Percentiles rank a stretch among this genome's conserved stretches.
These are phyloP conservation scores for Suhomyces kunorum DNA, from an alignment of 1,139 yeast species.

Conservation along the genomic window DNA sequence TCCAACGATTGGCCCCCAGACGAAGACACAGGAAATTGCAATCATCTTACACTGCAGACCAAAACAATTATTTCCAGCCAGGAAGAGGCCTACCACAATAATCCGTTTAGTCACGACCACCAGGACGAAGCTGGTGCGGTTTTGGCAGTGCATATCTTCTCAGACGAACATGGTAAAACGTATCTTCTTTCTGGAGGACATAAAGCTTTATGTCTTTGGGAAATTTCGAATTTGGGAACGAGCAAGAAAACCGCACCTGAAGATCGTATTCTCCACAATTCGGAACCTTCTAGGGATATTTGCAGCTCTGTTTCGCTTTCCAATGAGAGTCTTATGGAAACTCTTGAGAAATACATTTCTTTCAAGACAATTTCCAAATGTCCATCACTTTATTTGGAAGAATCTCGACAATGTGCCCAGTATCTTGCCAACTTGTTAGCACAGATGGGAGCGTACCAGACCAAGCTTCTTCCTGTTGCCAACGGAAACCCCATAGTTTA, in stretches of 20 bases:
- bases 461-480: constrained; percentile 70
- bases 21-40: constrained; percentile 16
- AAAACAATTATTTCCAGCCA: constrained; percentile 19
- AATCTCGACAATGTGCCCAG: constrained; percentile 85
- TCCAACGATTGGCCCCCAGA: constrained; percentile 7
- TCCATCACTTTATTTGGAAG: constrained; percentile 67
- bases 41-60: constrained; percentile 6
- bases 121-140: constrained; percentile 25
- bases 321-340: constrained; percentile 64
- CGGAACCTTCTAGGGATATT: constrained; percentile 11
- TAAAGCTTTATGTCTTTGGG: constrained; percentile 40
- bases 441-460: constrained; percentile 68
- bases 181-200: constrained; percentile 43
- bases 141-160: constrained; percentile 32
- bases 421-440: constrained; percentile 64
- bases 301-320: constrained; percentile 43
- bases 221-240: constrained; percentile 29
- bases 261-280: background rate
- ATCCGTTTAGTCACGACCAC: constrained; percentile 14
- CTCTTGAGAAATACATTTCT: constrained; percentile 62
- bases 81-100: constrained; percentile 20
- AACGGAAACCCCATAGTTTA: constrained; percentile 83
- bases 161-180: constrained; percentile 22
- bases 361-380: constrained; percentile 77
- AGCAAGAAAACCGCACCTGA: background rate